Base-by-base conservation (phyloP, 2,329 filamentous ascomycete species). In the Plectosphaerella sp. region DNA sequence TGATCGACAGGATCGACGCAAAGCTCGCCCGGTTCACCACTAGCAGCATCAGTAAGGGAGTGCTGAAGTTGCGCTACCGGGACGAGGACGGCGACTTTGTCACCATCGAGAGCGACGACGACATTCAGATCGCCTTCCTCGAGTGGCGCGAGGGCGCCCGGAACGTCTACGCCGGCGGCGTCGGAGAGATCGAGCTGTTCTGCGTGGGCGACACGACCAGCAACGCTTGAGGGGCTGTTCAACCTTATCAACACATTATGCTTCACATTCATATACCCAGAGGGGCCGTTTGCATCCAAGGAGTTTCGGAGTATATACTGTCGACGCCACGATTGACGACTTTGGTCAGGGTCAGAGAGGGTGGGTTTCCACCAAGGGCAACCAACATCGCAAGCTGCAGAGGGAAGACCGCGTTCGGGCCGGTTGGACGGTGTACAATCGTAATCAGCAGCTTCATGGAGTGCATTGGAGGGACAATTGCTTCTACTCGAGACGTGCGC, bases 51-150 rank as follows among this genome's bases (percentile, higher is more conserved):
- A 86, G 86, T 60, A 87, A 84, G 63, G 89, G 90, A 56, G 86
- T 87, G 59, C 83, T 97, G 61, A 91, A 91, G 71, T 75, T 99
- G 52, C 89, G 91, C 56, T 99, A 97, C 69, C 82, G 86, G 49
- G 94, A 99, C 64, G 88, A 92, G 63, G 94, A 99, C 59, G 89
- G 89, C 47, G 94, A 97, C 64, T 93, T 87, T 65, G 89, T 99
- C 55, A 92, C 87, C 49, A 97, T 99, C 51, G 88, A 94, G 67
- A 93, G 88, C 55, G 94, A 99, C 63, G 94, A 99, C 62, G 94
- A 97, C 60, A 94, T 99, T 43, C 91, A 95, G 63, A 91, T 94
- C 61, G 94, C 94, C 5, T 96, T 99, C 65, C 87, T 92, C 67
- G 92, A 95, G 61, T 97, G 92, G 92, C 84, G 89, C 35, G 91